Evolutionary conservation across 148 eudicot genomes (phyloP).

Genomic region (Bassia scoparia): DNA sequence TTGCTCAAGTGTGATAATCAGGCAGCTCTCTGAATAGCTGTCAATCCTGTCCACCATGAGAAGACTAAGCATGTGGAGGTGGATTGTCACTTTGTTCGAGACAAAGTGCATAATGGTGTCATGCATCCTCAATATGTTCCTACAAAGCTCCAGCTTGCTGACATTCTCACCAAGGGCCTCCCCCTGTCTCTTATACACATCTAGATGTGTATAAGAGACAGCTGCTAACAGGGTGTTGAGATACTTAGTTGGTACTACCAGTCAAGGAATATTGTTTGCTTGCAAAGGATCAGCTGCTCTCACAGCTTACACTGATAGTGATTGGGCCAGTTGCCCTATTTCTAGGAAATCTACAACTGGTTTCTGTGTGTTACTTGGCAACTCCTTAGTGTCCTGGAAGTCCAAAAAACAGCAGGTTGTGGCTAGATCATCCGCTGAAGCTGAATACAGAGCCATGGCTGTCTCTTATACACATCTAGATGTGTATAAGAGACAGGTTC

Average conservation of each 20-base stretch:
- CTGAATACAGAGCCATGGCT: too few relatives aligned
- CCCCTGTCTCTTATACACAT: too few relatives aligned
- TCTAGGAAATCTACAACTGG: background rate
- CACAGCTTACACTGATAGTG: background rate
- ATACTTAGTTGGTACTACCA: background rate
- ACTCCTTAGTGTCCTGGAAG: background rate
- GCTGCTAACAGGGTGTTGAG: too few relatives aligned
- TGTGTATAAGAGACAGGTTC: too few relatives aligned
- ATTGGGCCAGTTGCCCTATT: too few relatives aligned
- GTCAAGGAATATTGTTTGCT: background rate
- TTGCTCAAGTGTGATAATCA: too few relatives aligned
- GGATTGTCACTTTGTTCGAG: background rate
- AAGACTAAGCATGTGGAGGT: background rate
- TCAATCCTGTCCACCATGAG: too few relatives aligned
- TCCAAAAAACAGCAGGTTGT: too few relatives aligned
- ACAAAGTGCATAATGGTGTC: background rate
- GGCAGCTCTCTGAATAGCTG: too few relatives aligned
- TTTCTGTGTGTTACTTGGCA: background rate
- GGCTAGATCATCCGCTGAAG: too few relatives aligned
- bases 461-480: too few relatives aligned
- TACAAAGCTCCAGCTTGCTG: constrained; percentile 1
- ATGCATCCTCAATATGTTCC: background rate
- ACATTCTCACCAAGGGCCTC: background rate
- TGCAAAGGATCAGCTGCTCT: background rate
- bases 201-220: too few relatives aligned